Conservation (phyloP, 169 alveolate species). For the Pseudocohnilembus persalinus region DNA sequence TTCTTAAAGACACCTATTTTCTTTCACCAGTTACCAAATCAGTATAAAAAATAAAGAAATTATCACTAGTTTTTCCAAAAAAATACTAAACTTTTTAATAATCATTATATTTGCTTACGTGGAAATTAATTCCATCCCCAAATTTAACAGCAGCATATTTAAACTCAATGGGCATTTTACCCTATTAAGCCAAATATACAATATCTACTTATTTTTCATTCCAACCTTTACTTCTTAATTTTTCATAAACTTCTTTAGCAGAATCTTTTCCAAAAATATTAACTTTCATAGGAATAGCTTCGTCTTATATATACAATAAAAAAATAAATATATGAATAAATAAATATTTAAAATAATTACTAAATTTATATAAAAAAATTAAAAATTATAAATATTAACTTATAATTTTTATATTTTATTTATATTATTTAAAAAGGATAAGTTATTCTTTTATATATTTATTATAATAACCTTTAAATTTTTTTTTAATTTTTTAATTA, state of each 20-base stretch:
- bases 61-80: neutral
- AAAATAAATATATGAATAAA: too few species aligned
- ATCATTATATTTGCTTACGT: neutral
- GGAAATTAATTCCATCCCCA: neutral
- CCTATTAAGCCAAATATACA: neutral
- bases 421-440: too few species aligned
- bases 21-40: neutral
- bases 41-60: too few species aligned
- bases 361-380: too few species aligned
- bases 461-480: too few species aligned
- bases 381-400: too few species aligned
- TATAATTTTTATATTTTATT: too few species aligned
- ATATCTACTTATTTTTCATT: neutral
- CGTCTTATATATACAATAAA: too few species aligned
- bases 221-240: too few species aligned
- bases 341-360: too few species aligned
- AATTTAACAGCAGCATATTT: neutral
- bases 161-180: neutral
- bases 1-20: neutral
- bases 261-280: neutral
- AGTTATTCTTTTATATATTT: too few species aligned
- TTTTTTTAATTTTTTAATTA: too few species aligned
- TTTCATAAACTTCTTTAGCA: neutral
- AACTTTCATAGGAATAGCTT: neutral
- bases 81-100: neutral